A percentile compares a stretch with the other conserved stretches of the same genome.
phyloP scores from a whole-genome alignment of 1,139 yeast species.

The Geotrichum restrictum region DNA sequence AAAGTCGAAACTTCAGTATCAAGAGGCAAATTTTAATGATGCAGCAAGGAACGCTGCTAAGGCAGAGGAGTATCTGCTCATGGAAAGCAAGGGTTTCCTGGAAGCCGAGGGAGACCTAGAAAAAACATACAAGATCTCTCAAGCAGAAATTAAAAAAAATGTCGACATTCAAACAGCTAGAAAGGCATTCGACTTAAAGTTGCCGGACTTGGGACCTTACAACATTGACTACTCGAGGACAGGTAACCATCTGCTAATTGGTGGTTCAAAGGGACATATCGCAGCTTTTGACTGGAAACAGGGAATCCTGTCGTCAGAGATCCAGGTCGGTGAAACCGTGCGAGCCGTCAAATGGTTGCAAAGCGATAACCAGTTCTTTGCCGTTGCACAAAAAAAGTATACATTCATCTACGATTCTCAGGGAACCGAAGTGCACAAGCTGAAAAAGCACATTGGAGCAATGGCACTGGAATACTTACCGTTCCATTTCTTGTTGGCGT shows the following conservation, averaged over 20 bases:
- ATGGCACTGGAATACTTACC: constrained; percentile 84
- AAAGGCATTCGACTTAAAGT: constrained; percentile 69
- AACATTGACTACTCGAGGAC: constrained; percentile 74
- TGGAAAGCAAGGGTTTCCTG: constrained; percentile 77
- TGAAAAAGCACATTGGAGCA: constrained; percentile 84
- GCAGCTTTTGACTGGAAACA: constrained; percentile 96
- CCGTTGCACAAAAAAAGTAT: constrained; percentile 94
- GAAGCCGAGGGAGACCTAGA: constrained; percentile 93
- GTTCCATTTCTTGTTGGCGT: constrained; percentile 79
- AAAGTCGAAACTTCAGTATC: constrained; percentile 58
- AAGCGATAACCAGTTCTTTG: constrained; percentile 80
- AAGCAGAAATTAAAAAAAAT: constrained; percentile 68
- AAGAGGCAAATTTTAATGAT: constrained; percentile 70
- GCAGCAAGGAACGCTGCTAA: constrained; percentile 73
- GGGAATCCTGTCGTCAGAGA: constrained; percentile 75
- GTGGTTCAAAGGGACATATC: constrained; percentile 90
- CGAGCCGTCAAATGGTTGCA: constrained; percentile 87
- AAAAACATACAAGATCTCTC: constrained; percentile 78
- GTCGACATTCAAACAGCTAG: constrained; percentile 70
- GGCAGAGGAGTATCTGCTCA: constrained; percentile 76
- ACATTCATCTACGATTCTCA: constrained; percentile 86
- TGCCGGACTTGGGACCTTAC: constrained; percentile 86
- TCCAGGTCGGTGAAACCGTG: constrained; percentile 82
- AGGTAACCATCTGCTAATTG: constrained; percentile 79
- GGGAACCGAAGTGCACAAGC: constrained; percentile 87